Evolutionary conservation across 108 stramenopile genomes (phyloP), one percentile per base, ranked within the genome.

Genomic region (Fistulifera solaris): DNA sequence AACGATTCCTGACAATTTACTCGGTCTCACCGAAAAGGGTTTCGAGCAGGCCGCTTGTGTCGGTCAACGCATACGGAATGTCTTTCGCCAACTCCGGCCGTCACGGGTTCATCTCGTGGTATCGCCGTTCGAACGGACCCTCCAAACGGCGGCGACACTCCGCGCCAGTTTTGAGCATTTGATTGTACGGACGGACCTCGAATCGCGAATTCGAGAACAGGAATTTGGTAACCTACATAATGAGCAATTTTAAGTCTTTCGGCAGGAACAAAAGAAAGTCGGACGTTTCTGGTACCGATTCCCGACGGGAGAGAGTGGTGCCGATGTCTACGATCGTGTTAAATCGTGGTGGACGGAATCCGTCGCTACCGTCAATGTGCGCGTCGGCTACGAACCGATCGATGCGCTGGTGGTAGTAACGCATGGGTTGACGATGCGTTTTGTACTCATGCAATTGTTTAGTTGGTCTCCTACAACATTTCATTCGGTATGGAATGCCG

Each of bases 1-100:
- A 6, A 76, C 61, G 11, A 80, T 71, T 38, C 72, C 79, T 12
- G 79, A 89, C 64, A 86, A 84, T 84, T 67, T 72, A 54, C 78
- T 87, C 27, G 76, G 76, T 3, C 62, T 85, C 18, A 79, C 84
- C 6, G 50, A 56, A 38, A 41, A 56, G 46, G 85, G 85, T 2
- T 44, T 48, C 22, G 24, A 66, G 15, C 80, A 88, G 59, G 80
- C 86, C 2, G 15, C 17, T n/a, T 56, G 53, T 1, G 83, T 76
- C 14, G 86, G 86, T n/a, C 41, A 62, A 40, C 56, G 57, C 15
- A 44, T 86, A 19, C 55, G 68, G 26, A 21, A 41, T 2, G 56
- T 84, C 11, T 58, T 84, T 22, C 21, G 17, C 7, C 3, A 45
- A 45, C 10, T 21, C 3, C 44, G 11, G 31, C 31, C 31, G 31